Evolutionary conservation across 805 yeast species (phyloP).

Genomic region (Cyberlindnera misumaiensis): DNA sequence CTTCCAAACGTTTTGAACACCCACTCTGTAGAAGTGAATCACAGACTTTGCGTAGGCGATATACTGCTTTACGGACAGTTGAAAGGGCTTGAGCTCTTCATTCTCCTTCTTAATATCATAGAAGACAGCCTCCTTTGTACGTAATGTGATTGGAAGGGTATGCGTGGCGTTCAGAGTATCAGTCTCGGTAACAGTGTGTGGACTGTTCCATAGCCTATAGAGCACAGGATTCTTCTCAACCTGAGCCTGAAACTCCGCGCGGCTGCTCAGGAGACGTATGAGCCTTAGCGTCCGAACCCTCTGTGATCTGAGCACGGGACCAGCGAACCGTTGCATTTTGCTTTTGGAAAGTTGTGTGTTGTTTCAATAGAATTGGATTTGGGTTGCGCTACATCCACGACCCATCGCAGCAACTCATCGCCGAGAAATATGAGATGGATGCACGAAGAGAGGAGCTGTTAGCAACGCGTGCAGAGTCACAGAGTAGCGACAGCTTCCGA

Average conservation of each 20-base stretch:
- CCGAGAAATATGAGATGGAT: conserved; percentile 2
- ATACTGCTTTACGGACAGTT: conserved; percentile 30
- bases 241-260: conserved; percentile 1
- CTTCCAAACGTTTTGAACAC: conserved; percentile 49
- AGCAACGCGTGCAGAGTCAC: conserved; percentile 8
- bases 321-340: too few species aligned
- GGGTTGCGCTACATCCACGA: not conserved
- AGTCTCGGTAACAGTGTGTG: conserved; percentile 1
- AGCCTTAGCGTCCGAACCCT: too few species aligned
- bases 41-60: conserved; percentile 38
- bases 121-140: conserved; percentile 24
- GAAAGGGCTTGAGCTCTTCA: conserved; percentile 20
- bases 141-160: conserved; percentile 26
- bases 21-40: conserved; percentile 48
- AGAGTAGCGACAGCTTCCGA: conserved; percentile 12
- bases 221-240: conserved; percentile 8
- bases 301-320: too few species aligned
- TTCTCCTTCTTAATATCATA: conserved; percentile 21
- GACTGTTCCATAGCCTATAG: conserved; percentile 8
- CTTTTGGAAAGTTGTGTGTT: too few species aligned
- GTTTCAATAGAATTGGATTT: not conserved
- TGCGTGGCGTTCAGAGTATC: conserved; percentile 23
- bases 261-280: too few species aligned
- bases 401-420: not conserved
- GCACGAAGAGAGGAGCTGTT: conserved; percentile 8